Evolutionary conservation across 2,329 filamentous ascomycete species (phyloP).

Genomic region (Sarocladium kiliense): DNA sequence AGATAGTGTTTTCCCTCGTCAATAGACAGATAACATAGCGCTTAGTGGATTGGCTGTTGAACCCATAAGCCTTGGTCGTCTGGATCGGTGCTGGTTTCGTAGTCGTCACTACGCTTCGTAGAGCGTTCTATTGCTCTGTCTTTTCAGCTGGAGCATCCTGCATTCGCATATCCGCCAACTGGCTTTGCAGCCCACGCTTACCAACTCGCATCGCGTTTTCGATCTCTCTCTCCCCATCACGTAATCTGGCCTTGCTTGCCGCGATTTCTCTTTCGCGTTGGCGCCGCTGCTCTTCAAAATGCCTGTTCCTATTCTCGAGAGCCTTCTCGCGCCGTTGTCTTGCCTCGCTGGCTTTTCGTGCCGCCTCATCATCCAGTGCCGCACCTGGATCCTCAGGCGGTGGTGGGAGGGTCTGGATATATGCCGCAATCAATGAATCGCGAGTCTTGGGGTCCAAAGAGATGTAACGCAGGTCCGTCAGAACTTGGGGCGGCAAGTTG

Average conservation of each 20-base stretch:
- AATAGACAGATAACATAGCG: too few relatives aligned
- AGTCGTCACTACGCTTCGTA: not conserved
- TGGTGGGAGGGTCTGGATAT: conserved; percentile 58
- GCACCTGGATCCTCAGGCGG: conserved; percentile 40
- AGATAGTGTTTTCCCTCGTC: not conserved
- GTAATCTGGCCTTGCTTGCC: conserved; percentile 54
- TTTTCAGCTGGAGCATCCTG: conserved; percentile 11
- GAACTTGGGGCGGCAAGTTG: conserved; percentile 55
- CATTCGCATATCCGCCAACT: conserved; percentile 38
- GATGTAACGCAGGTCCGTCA: conserved; percentile 65
- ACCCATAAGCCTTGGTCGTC: too few relatives aligned
- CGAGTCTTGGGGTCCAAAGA: conserved; percentile 56
- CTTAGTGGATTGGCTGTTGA: too few relatives aligned
- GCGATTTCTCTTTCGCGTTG: conserved; percentile 54
- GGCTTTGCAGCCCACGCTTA: conserved; percentile 60
- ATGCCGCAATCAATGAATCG: conserved; percentile 61
- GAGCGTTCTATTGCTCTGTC: not conserved
- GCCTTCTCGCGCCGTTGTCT: conserved; percentile 60
- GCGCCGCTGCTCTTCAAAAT: conserved; percentile 59
- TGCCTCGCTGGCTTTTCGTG: conserved; percentile 43
- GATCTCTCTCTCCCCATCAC: conserved; percentile 64
- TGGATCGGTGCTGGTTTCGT: not conserved
- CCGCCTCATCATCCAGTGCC: conserved; percentile 46
- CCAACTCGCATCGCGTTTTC: conserved; percentile 64
- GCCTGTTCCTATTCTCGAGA: conserved; percentile 57